phyloP scores from a whole-genome alignment of 495 filamentous ascomycete genomes.

The Penicillium cosmopolitanum region DNA sequence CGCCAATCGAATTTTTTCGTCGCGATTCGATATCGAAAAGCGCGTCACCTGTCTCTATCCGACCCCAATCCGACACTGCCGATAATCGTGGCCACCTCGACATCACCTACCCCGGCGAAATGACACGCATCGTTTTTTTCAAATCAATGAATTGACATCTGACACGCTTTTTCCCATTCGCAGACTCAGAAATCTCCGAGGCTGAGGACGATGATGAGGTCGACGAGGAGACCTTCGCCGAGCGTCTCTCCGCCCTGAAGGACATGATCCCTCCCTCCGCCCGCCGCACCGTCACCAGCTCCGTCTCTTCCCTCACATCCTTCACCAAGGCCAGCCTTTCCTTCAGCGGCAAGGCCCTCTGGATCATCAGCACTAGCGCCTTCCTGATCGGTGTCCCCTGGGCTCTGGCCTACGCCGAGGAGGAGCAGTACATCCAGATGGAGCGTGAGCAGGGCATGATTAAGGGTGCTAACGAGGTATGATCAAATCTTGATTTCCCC shows the following conservation, averaged over 20 bases:
- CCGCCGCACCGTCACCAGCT: constrained; percentile 67
- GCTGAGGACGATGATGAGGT: constrained; percentile 42
- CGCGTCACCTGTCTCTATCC: background rate
- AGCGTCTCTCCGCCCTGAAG: constrained; percentile 82
- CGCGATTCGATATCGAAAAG: background rate
- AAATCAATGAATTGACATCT: constrained; percentile 24
- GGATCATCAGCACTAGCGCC: constrained; percentile 83
- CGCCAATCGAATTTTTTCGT: background rate
- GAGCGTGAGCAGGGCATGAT: constrained; percentile 97
- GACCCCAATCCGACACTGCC: background rate
- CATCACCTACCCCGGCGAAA: constrained; percentile 7
- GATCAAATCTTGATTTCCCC: constrained; percentile 23
- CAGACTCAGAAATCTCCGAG: constrained; percentile 59
- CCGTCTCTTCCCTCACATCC: constrained; percentile 57
- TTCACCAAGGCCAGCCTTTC: constrained; percentile 64
- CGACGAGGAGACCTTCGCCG: constrained; percentile 66
- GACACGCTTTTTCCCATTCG: constrained; percentile 23
- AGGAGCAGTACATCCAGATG: constrained; percentile 94
- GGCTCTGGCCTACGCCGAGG: constrained; percentile 89
- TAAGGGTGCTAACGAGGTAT: constrained; percentile 73
- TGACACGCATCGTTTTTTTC: constrained; percentile 17
- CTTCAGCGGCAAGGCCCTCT: constrained; percentile 81
- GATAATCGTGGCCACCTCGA: constrained; percentile 5
- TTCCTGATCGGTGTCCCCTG: constrained; percentile 91
- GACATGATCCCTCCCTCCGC: constrained; percentile 89